These are phyloP conservation scores for Chytriomyces hyalinus DNA, from an alignment of 192 early-diverging fungal species.

Conservation along the genomic window DNA sequence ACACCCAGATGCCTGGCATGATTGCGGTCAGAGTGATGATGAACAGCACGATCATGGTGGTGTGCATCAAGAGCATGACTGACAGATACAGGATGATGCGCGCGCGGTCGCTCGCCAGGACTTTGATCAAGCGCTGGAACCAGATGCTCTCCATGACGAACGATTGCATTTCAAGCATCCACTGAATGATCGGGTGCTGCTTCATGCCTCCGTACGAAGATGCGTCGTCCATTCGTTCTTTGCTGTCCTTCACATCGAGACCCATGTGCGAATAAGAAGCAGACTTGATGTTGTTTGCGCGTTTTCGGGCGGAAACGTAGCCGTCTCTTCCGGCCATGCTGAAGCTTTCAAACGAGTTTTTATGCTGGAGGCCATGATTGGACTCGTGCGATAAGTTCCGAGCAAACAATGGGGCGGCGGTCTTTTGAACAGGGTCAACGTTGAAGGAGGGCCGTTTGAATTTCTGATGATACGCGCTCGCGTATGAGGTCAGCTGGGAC, in stretches of 20 bases:
- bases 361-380: background rate
- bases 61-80: constrained; percentile 16
- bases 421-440: background rate
- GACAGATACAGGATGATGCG: background rate
- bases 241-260: background rate
- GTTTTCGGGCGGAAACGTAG: background rate
- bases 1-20: constrained; percentile 28
- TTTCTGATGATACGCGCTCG: background rate
- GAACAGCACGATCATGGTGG: background rate
- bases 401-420: too few species aligned
- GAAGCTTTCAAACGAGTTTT: background rate
- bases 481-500: background rate
- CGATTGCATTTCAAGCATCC: constrained; percentile 9
- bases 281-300: background rate
- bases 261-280: background rate
- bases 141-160: background rate
- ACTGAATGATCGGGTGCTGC: constrained; percentile 17
- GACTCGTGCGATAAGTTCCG: background rate
- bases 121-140: background rate
- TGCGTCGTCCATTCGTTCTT: background rate
- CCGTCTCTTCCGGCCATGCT: background rate
- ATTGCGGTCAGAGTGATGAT: background rate
- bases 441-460: background rate
- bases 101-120: constrained; percentile 9
- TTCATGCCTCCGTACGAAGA: background rate